phyloP scores from a whole-genome alignment of 805 yeast species.

The Candida arabinofermentans region DNA sequence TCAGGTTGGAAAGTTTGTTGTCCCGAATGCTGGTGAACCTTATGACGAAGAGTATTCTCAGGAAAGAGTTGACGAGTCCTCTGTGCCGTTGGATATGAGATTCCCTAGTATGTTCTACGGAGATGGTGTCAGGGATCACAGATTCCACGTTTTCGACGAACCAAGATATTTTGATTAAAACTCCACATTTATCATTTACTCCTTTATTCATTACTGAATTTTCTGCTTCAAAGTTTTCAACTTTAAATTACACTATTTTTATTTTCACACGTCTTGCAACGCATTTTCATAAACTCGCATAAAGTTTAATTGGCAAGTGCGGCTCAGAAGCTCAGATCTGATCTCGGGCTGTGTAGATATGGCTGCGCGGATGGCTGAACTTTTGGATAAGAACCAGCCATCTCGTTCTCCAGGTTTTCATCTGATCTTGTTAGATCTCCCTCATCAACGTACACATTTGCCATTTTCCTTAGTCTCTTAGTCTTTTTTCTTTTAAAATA shows the following conservation, averaged over 20 bases:
- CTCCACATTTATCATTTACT: no score
- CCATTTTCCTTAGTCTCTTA: no score
- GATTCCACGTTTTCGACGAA: slow-evolving; percentile 90
- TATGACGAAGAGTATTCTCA: slow-evolving; percentile 27
- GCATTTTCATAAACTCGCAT: not conserved
- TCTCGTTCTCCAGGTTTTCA: not conserved
- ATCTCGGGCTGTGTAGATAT: not conserved
- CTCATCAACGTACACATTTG: no score
- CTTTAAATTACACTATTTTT: not conserved
- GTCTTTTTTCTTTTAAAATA: no score
- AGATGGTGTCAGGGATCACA: slow-evolving; percentile 90
- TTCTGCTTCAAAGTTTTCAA: no score
- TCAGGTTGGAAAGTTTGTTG: slow-evolving; percentile 88
- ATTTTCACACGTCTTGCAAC: no score
- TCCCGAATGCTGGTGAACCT: slow-evolving; percentile 31
- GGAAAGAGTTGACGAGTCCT: slow-evolving; percentile 49
- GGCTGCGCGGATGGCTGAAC: not conserved
- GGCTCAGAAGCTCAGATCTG: not conserved
- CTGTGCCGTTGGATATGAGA: slow-evolving; percentile 56
- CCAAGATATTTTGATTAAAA: slow-evolving; percentile 67
- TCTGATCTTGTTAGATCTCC: no score
- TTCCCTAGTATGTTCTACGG: slow-evolving; percentile 82
- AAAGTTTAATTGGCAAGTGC: not conserved
- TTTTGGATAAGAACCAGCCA: not conserved
- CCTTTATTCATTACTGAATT: no score